Base-by-base conservation (phyloP, 139 green algal genomes). In the Mesotaenium endlicherianum region DNA sequence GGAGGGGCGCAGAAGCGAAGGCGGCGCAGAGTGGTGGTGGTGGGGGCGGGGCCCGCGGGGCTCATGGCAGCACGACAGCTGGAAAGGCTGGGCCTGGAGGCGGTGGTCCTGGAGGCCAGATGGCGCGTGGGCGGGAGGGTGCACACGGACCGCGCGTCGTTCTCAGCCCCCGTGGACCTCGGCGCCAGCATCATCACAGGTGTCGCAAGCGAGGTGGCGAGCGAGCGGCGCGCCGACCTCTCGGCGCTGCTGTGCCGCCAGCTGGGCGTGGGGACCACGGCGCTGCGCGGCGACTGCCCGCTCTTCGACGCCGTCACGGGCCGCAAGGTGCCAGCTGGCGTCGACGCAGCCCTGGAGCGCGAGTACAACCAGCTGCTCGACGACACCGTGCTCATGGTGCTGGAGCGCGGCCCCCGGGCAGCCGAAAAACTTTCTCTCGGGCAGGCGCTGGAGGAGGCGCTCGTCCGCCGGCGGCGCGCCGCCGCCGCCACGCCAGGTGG, bases 171-270 rank as follows among this genome's bases (percentile, higher is more conserved):
- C 0, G 89, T 97, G 0, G 95, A 98, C 88, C 83, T 97, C 34
- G 95, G 95, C 6, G 95, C 95, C 20, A 94, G 89, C 71, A 94
- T 98, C 85, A 93, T 96, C 53, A 96, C 94, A 0, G 93, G 92
- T 49, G 89, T 43, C 0, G 53, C 34, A 26, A 43, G 75, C 34
- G 80, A 89, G 50, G 70, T 88, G 3, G 40, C 11, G 39, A 57
- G n/a, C 11, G 74, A 76, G 8, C 38, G 39, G 34, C 38, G 41
- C 17, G 38, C 57, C 26, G 84, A 89, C 55, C 81, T 60, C 34
- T 59, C 42, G 16, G 45, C 69, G 47, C 59, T 83, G 39, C 16
- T 87, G 38, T 83, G 77, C 49, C 44, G 67, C 43, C 84, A 89
- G 55, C 31, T 87, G 68, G 92, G 90, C 31, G 68, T 94, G 0